Base-by-base conservation (phyloP, 805 yeast genomes). In the Yarrowia yakushimensis region DNA sequence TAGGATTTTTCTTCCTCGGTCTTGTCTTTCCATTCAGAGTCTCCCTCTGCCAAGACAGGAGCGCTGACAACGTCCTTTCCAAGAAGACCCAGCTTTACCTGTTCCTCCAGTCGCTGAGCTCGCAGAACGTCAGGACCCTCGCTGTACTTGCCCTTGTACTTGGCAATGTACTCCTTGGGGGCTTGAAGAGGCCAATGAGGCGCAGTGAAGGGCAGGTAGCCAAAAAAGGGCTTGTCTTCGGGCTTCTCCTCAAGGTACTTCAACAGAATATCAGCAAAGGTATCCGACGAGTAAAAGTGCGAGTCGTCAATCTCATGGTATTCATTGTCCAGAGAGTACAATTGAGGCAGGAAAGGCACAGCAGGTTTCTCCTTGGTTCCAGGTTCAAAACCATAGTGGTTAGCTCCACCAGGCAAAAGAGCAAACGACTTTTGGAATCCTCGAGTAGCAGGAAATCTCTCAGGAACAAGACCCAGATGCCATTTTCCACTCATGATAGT, bases 111-210 rank as follows among this genome's bases (percentile, higher is more conserved):
- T 61, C 85, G 70, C 62, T 69, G 52, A 22, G 64, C 67, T 52
- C 85, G 71, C 41, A 82, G 69, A 13, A 66, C 76, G 17, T 73
- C 77, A 1, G 85, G 85, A 1, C 86, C 86, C 10, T 71, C 73
- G 64, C 77, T 78, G 66, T 81, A 79, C 13, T 70, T 64, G 6
- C 82, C 82, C 61, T 75, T 74, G 69, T 83, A 81, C 63, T 81
- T 80, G 7, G 71, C 75, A 55, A 82, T 74, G 6, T 73, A 68
- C 8, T 78, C 79, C 50, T 70, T 70, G n/a, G 85, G 85, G 0
- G 86, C 86, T 70, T 82, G 86, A 67, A 78, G 77, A 15, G 86
- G 86, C 86, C 86, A 83, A 67, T 83, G 86, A 2, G 86, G 86
- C 0, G 86, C 86, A 5, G 85, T 82, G 66, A 80, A 83, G 12